These are phyloP conservation scores for Rhizopogon vulgaris DNA, from an alignment of 768 basidiomycete species.

Conservation along the genomic window DNA sequence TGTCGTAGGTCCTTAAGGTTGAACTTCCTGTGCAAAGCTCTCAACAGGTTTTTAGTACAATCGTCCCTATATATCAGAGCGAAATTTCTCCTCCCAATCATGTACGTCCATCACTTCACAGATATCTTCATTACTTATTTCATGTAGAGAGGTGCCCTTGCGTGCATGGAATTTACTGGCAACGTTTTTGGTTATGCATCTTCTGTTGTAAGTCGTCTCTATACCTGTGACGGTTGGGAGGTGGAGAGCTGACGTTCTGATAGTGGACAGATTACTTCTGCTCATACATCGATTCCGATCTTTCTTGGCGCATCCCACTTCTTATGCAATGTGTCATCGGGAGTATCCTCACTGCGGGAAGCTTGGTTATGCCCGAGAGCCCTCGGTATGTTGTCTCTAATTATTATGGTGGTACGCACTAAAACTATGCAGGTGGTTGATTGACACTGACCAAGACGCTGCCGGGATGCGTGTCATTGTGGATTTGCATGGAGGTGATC, in stretches of 20 bases:
- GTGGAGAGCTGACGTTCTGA: conserved; percentile 4
- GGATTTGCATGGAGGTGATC: conserved; percentile 82
- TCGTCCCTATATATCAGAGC: conserved; percentile 91
- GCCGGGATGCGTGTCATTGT: conserved; percentile 84
- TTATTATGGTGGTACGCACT: not conserved
- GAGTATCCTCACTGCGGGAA: conserved; percentile 68
- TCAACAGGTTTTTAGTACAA: conserved; percentile 51
- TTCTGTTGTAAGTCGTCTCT: conserved; percentile 62
- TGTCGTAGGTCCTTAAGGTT: conserved; percentile 53
- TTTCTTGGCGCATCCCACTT: conserved; percentile 89
- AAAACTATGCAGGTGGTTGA: conserved; percentile 61
- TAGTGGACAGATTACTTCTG: conserved; percentile 95
- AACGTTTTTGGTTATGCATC: conserved; percentile 89
- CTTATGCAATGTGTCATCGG: conserved; percentile 88
- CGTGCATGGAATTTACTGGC: conserved; percentile 93
- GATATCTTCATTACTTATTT: conserved; percentile 1
- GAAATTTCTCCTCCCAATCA: conserved; percentile 93
- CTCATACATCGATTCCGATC: conserved; percentile 79
- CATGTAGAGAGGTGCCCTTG: conserved; percentile 75
- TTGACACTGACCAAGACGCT: conserved; percentile 78
- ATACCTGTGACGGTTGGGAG: not conserved
- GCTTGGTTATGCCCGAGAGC: conserved; percentile 83
- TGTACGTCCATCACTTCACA: conserved; percentile 34
- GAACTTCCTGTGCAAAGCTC: not conserved
- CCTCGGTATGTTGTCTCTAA: conserved; percentile 49